Percentiles rank a stretch among this genome's conserved stretches.
These are phyloP conservation scores for Melaleuca quinquenervia DNA, from an alignment of 345 rosid species.

Conservation along the genomic window DNA sequence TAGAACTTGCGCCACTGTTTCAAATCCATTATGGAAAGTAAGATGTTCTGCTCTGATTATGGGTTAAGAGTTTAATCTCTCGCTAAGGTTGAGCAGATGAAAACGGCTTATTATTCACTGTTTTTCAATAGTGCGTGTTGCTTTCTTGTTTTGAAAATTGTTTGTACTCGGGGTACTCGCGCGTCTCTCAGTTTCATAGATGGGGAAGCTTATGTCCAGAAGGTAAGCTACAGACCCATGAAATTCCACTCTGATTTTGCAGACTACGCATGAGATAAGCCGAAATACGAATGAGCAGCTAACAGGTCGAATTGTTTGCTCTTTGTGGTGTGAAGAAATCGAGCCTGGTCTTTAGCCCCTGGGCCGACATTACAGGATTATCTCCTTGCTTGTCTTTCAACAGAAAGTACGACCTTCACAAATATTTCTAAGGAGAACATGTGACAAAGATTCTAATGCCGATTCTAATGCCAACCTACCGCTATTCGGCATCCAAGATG, in stretches of 20 bases:
- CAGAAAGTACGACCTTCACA: background rate
- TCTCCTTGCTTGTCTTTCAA: background rate
- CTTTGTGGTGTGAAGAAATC: background rate
- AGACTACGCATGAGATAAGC: background rate
- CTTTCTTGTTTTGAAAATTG: background rate
- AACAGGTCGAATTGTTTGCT: too few relatives aligned
- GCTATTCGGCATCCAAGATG: background rate
- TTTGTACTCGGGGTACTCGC: background rate
- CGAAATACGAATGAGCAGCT: too few relatives aligned
- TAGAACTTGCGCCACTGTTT: background rate
- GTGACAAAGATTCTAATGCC: background rate
- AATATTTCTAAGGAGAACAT: background rate
- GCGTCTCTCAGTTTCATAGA: background rate
- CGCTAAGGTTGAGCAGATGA: background rate
- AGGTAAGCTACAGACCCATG: background rate
- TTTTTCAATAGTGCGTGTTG: background rate
- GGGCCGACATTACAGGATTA: background rate
- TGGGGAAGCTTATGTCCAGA: background rate
- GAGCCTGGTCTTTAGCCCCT: background rate
- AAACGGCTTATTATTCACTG: background rate
- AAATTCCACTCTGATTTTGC: background rate
- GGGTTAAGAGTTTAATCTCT: background rate
- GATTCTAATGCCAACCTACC: background rate
- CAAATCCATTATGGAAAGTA: background rate
- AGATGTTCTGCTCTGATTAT: background rate